Base-by-base conservation (phyloP, 768 basidiomycete genomes). In the Lenzites betulinus region DNA sequence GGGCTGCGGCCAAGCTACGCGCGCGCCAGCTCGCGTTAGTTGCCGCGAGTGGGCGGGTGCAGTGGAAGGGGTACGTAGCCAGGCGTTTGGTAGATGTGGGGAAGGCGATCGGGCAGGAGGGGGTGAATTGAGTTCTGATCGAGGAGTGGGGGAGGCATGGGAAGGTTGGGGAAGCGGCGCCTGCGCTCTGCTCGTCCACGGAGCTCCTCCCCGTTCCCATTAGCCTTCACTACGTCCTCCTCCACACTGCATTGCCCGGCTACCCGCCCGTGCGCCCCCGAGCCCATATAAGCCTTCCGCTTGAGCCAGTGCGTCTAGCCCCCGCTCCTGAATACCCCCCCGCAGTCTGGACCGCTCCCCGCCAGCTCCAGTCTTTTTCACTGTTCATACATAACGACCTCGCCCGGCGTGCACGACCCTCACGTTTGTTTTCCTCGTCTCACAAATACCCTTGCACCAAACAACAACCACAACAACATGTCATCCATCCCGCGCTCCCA, bases 401-500 rank as follows among this genome's bases (percentile, higher is more conserved):
- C 33, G 23, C 51, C 51, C 51, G 18, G 18, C 38, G 38, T 36
- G 47, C 59, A 48, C 59, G 52, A 47, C 43, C 35, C 41, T 28
- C 58, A 51, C 51, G 51, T 25, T 30, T 38, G 2, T 11, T 7
- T 22, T 3, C 20, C 6, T 15, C 25, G 9, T 16, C 28, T 46
- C 20, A 36, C 46, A 38, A 41, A 23, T 48, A 33, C 46, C 51
- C 55, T 44, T n/a, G n/a, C n/a, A n/a, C n/a, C n/a, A n/a, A n/a
- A n/a, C n/a, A n/a, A n/a, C n/a, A n/a, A n/a, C n/a, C n/a, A n/a
- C n/a, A n/a, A n/a, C n/a, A n/a, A n/a, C 58, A 74, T 74, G 71
- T 60, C 30, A 11, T 33, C 72, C 20, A 55, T 74, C 18, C 64
- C 67, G 28, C 74, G 73, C 51, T 75, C 73, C 38, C 69, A 69